Percentiles rank a stretch among this genome's conserved stretches.
phyloP scores from a whole-genome alignment of 2,329 filamentous ascomycete genomes.

The Onygenales sp. region DNA sequence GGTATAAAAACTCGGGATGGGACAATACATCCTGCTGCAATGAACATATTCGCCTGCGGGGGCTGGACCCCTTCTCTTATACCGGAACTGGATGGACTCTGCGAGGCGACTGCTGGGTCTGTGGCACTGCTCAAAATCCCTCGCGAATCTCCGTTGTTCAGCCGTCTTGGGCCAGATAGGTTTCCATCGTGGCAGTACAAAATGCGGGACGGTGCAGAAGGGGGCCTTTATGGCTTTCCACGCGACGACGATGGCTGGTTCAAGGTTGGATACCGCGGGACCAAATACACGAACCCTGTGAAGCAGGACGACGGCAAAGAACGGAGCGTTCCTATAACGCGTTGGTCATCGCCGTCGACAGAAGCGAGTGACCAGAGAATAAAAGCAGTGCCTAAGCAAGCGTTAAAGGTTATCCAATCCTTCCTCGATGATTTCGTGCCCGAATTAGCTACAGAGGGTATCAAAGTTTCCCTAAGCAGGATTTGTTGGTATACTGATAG shows the following conservation, averaged over 20 bases:
- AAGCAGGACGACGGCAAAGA: conserved; percentile 26
- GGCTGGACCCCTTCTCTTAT: conserved; percentile 37
- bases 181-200: conserved; percentile 40
- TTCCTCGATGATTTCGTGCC: conserved; percentile 37
- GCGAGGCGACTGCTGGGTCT: conserved; percentile 41
- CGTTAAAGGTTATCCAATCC: conserved; percentile 16
- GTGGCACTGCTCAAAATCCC: conserved; percentile 39
- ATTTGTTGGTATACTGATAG: conserved; percentile 52
- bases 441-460: conserved; percentile 28
- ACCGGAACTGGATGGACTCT: conserved; percentile 31
- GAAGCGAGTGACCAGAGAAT: not conserved
- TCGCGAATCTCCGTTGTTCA: conserved; percentile 25
- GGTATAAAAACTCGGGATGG: conserved; percentile 35
- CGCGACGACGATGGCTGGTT: conserved; percentile 34
- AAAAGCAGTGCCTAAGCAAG: conserved; percentile 17
- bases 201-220: conserved; percentile 25
- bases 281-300: conserved; percentile 41
- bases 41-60: conserved; percentile 35
- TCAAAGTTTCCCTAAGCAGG: conserved; percentile 34
- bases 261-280: conserved; percentile 44
- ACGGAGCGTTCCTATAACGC: conserved; percentile 33
- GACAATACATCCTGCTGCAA: conserved; percentile 19
- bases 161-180: conserved; percentile 31
- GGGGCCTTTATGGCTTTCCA: conserved; percentile 43
- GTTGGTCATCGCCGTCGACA: conserved; percentile 20